Base-by-base conservation (phyloP, 176 grass and related monocot genomes). In the Aechmea fasciata region DNA sequence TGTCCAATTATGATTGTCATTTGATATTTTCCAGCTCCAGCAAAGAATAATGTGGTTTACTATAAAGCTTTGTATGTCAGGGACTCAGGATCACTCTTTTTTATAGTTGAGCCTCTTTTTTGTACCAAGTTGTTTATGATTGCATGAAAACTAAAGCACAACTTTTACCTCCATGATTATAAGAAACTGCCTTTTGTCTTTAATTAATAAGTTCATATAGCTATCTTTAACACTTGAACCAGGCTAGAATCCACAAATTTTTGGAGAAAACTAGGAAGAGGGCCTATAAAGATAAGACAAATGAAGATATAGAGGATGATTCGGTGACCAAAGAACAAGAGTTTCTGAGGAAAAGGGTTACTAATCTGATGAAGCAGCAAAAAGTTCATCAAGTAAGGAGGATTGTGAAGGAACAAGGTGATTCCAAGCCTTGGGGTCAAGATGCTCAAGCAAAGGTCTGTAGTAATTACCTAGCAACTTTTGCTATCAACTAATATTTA, bases 191-290 rank as follows among this genome's bases (percentile, higher is more conserved):
- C 5, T 41, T 41, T 41, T 41, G 0, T 41, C 33, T 41, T 41
- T 41, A 41, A 41, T 41, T 41, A 6, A 41, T 41, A 6, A 7
- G 33, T 41, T 41, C 33, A 41, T 41, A 41, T 41, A 41, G 33
- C 33, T 6, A 41, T 41, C 33, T 41, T 20, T 61, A 9, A 61
- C 15, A 18, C 55, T 61, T 19, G 69, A 52, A 74, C 11, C 72
- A 97, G 93, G 89, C 80, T 71, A 85, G 86, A 64, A 93, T 99
- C 63, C 78, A 87, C 69, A 90, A 68, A 67, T 99, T 99, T 99
- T 70, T 99, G 48, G 84, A 87, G 74, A 99, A 93, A 64, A 87
- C 84, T 69, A 92, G 67, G 73, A 87, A 92, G 81, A 92, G 87
- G 50, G 57, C 12, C 50, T 79, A 57, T 24, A 90, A 90, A 67